A percentile compares a stretch with the other conserved stretches of the same genome.
Conservation (phyloP, 148 eudicot species). For the Cornus kousa region DNA sequence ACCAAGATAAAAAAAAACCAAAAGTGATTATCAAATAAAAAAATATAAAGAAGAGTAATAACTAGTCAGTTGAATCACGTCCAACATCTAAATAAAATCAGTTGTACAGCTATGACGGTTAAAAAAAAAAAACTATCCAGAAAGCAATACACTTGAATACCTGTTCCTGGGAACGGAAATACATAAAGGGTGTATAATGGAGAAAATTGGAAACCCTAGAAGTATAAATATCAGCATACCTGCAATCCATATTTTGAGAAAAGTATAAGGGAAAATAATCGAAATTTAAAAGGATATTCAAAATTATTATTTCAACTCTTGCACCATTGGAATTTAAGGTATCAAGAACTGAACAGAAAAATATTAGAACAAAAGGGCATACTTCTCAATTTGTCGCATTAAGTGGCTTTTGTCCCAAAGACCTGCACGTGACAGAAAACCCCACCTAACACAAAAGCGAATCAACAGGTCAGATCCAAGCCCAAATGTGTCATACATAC, state of each 20-base stretch:
- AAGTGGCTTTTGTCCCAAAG: constrained; percentile 98
- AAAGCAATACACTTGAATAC: constrained; percentile 27
- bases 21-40: neutral
- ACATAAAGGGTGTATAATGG: constrained; percentile 94
- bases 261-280: neutral
- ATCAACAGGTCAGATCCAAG: constrained; percentile 12
- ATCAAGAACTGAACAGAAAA: neutral
- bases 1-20: neutral
- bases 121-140: constrained; percentile 1
- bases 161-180: constrained; percentile 96
- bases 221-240: constrained; percentile 99
- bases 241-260: constrained; percentile 20
- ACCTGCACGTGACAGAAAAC: constrained; percentile 95
- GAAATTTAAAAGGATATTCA: neutral
- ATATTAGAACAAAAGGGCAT: constrained; percentile 23
- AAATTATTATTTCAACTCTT: neutral
- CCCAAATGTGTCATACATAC: neutral
- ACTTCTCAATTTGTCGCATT: constrained; percentile 98
- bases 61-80: neutral
- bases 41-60: neutral
- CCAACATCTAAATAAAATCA: neutral
- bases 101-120: neutral
- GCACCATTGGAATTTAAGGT: neutral
- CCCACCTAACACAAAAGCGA: constrained; percentile 66
- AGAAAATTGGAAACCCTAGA: constrained; percentile 95